Percentiles rank a stretch among this genome's conserved stretches.
These are phyloP conservation scores for Moricandia moricandioides DNA, from an alignment of 345 rosid species.

Conservation along the genomic window DNA sequence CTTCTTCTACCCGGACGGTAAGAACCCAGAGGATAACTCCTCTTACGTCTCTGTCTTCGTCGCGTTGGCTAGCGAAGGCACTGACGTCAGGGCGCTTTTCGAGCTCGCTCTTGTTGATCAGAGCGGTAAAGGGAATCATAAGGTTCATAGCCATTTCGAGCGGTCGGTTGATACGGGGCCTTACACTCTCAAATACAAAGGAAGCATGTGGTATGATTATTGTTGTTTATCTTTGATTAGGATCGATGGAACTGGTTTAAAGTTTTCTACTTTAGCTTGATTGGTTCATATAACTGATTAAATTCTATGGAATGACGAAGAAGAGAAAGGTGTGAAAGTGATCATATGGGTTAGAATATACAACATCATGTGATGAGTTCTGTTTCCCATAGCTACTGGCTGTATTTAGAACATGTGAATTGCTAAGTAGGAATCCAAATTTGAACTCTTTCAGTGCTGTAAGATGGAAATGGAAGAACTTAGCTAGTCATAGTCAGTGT, in stretches of 20 bases:
- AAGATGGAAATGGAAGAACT: no score
- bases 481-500: no score
- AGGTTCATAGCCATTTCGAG: constrained; percentile 89
- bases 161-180: constrained; percentile 86
- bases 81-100: constrained; percentile 86
- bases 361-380: constrained; percentile 54
- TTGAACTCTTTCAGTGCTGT: no score
- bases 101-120: constrained; percentile 85
- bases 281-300: not conserved
- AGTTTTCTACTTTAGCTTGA: not conserved
- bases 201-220: constrained; percentile 84
- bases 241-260: not conserved
- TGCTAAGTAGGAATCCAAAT: no score
- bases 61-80: constrained; percentile 85
- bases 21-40: constrained; percentile 69
- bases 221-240: not conserved
- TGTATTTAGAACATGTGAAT: no score
- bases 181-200: constrained; percentile 68
- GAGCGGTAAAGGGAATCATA: constrained; percentile 87
- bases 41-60: constrained; percentile 81
- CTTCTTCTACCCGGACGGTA: constrained; percentile 93
- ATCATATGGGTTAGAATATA: no score
- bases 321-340: not conserved
- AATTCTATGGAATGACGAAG: not conserved
- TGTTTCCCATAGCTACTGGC: no score